Percentiles rank a stretch among this genome's conserved stretches.
Evolutionary conservation across 495 filamentous ascomycete species (phyloP).

Genomic region (Podospora comata): DNA sequence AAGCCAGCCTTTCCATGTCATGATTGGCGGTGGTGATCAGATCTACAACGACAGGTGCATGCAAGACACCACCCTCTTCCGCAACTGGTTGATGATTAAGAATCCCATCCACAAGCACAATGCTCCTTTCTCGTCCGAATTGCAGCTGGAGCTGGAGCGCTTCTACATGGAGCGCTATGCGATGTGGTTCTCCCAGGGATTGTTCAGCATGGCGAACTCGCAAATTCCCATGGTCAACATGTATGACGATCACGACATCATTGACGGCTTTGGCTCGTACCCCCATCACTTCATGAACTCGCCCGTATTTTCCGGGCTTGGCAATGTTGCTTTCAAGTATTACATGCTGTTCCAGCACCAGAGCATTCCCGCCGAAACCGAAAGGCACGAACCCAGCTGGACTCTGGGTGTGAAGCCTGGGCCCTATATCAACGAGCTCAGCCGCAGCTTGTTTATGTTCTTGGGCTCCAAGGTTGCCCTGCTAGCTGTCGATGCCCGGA

Average conservation of each 20-base stretch:
- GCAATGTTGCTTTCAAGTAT: slow-evolving; percentile 92
- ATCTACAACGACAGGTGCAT: slow-evolving; percentile 89
- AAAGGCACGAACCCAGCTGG: slow-evolving; percentile 87
- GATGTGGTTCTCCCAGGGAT: slow-evolving; percentile 90
- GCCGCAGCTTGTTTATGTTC: slow-evolving; percentile 80
- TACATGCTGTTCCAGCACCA: slow-evolving; percentile 99
- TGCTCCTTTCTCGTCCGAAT: slow-evolving; percentile 64
- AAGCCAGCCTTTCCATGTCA: slow-evolving; percentile 91
- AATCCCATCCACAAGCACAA: slow-evolving; percentile 75
- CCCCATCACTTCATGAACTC: slow-evolving; percentile 86
- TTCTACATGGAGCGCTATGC: slow-evolving; percentile 86
- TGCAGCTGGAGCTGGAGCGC: slow-evolving; percentile 79
- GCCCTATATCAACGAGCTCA: slow-evolving; percentile 85
- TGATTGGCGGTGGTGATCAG: slow-evolving; percentile 97
- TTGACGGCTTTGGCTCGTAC: slow-evolving; percentile 95
- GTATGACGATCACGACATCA: slow-evolving; percentile 97
- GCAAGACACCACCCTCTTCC: slow-evolving; percentile 68
- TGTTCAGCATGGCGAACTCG: slow-evolving; percentile 85
- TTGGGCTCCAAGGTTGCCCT: slow-evolving; percentile 77
- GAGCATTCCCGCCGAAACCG: slow-evolving; percentile 71
- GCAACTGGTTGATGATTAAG: slow-evolving; percentile 78
- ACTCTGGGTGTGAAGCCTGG: slow-evolving; percentile 72
- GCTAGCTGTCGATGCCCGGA: slow-evolving; percentile 85
- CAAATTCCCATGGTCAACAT: slow-evolving; percentile 99
- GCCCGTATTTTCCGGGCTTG: slow-evolving; percentile 85